phyloP scores from a whole-genome alignment of 805 yeast species.

The Isabelozyma heimii region DNA sequence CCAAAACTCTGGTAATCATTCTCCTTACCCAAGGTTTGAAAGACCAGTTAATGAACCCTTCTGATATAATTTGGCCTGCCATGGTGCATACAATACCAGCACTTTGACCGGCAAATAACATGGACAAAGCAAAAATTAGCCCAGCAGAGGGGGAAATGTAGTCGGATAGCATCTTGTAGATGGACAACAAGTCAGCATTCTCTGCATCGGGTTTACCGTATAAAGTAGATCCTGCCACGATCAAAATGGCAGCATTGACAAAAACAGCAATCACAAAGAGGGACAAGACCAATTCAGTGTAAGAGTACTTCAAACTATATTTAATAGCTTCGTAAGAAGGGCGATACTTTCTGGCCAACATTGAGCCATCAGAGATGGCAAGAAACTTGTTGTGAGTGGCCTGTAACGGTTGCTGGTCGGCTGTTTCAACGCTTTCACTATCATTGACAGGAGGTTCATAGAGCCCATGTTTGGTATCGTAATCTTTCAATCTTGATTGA shows the following conservation, averaged over 20 bases:
- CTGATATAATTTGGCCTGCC: constrained; percentile 47
- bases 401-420: neutral
- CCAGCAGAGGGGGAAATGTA: constrained; percentile 47
- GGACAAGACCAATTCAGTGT: constrained; percentile 38
- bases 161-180: constrained; percentile 41
- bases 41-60: constrained; percentile 46
- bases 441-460: neutral
- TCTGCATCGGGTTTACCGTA: constrained; percentile 43
- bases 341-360: constrained; percentile 29
- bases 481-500: constrained; percentile 42
- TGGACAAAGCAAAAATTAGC: constrained; percentile 41
- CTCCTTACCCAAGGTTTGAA: constrained; percentile 43
- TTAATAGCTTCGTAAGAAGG: constrained; percentile 42
- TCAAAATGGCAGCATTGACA: constrained; percentile 43
- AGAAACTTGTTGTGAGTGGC: constrained; percentile 14
- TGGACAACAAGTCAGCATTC: constrained; percentile 44
- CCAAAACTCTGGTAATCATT: constrained; percentile 38
- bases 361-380: constrained; percentile 25
- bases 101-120: constrained; percentile 46
- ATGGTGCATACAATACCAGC: constrained; percentile 49
- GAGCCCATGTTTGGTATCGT: constrained; percentile 32
- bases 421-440: constrained; percentile 1
- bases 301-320: constrained; percentile 39
- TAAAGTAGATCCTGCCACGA: constrained; percentile 44
- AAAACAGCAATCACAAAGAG: constrained; percentile 42